Evolutionary conservation across 1,139 yeast species (phyloP).

Genomic region (Eremothecium sinecaudum): DNA sequence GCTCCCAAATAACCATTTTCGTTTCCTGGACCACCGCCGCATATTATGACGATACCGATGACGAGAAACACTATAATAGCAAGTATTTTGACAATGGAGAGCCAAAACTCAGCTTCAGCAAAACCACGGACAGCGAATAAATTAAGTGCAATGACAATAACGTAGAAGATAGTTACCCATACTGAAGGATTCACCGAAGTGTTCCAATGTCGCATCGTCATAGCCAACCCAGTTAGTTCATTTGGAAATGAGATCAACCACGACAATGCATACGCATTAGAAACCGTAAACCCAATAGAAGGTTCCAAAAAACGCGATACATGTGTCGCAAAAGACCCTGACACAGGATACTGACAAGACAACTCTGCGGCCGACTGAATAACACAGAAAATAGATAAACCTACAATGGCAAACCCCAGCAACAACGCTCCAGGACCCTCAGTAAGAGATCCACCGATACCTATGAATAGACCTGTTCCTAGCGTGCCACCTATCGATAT

Average conservation of each 20-base stretch:
- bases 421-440: constrained; percentile 53
- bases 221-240: constrained; percentile 50
- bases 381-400: constrained; percentile 48
- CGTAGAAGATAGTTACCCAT: constrained; percentile 48
- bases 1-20: constrained; percentile 49
- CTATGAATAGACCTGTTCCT: constrained; percentile 54
- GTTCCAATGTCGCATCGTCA: constrained; percentile 52
- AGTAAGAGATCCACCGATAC: constrained; percentile 50
- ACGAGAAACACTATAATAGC: constrained; percentile 55
- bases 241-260: constrained; percentile 54
- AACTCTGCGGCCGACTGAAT: constrained; percentile 60
- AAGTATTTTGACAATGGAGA: constrained; percentile 47
- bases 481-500: constrained; percentile 55
- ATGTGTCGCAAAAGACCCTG: constrained; percentile 59
- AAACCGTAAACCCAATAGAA: constrained; percentile 50
- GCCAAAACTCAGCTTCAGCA: constrained; percentile 57
- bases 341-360: constrained; percentile 53
- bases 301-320: constrained; percentile 56
- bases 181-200: constrained; percentile 41
- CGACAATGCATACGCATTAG: constrained; percentile 51
- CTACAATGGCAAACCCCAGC: constrained; percentile 43
- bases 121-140: constrained; percentile 52
- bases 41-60: constrained; percentile 46
- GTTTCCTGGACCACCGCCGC: constrained; percentile 49
- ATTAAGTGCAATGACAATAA: constrained; percentile 41